phyloP scores from a whole-genome alignment of 805 yeast genomes.

The Pichia sporocuriosa region DNA sequence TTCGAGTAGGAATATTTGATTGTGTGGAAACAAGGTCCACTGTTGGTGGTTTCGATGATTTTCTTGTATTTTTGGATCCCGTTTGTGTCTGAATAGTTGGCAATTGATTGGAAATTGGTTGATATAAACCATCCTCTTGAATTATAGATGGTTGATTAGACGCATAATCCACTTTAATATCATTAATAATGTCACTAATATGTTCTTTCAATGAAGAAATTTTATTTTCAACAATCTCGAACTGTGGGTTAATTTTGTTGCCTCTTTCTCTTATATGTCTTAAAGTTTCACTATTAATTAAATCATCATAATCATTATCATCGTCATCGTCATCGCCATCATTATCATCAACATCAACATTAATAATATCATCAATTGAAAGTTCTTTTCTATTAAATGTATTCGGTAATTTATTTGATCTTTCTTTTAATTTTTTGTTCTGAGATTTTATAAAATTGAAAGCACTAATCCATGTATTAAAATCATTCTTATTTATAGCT shows the following conservation, averaged over 20 bases:
- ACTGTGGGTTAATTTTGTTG: slow-evolving; percentile 2
- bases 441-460: slow-evolving; percentile 46
- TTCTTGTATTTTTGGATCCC: neutral
- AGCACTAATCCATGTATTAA: slow-evolving; percentile 78
- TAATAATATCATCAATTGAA: slow-evolving; percentile 1
- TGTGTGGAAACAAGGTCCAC: neutral
- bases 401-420: neutral
- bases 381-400: neutral
- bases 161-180: neutral
- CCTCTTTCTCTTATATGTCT: neutral
- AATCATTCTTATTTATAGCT: slow-evolving; percentile 57
- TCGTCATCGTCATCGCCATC: neutral
- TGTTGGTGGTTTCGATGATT: neutral
- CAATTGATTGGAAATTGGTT: no score
- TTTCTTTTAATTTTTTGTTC: slow-evolving; percentile 17
- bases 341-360: neutral
- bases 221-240: slow-evolving; percentile 1
- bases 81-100: no score
- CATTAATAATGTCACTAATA: neutral
- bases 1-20: slow-evolving; percentile 1
- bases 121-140: no score
- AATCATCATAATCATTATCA: neutral
- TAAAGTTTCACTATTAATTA: neutral
- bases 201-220: neutral
- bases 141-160: no score